Percentiles rank a stretch among this genome's conserved stretches.
Conservation (phyloP, 345 rosid species). For the Hevea brasiliensis region DNA sequence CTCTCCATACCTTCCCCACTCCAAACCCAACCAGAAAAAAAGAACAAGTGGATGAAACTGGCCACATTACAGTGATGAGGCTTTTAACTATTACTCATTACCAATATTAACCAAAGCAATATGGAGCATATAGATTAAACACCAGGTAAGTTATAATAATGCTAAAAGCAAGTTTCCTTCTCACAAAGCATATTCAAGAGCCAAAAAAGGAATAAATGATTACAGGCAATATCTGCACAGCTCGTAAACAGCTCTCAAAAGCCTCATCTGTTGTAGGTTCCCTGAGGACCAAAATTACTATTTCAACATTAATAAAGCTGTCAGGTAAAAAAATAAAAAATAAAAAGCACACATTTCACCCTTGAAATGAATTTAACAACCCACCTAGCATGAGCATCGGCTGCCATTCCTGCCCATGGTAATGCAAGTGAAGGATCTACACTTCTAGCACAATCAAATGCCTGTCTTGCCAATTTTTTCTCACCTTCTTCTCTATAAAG, state of each 20-base stretch:
- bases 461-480: constrained; percentile 71
- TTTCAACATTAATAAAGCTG: constrained; percentile 20
- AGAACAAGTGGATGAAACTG: neutral
- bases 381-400: constrained; percentile 67
- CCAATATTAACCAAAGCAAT: too few relatives aligned
- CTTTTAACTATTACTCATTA: too few relatives aligned
- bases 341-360: constrained; percentile 9
- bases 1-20: too few relatives aligned
- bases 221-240: constrained; percentile 86
- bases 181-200: constrained; percentile 5
- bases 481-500: constrained; percentile 66
- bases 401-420: constrained; percentile 99
- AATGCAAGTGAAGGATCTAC: constrained; percentile 92
- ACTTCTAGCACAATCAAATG: constrained; percentile 95
- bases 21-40: too few relatives aligned
- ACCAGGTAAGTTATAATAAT: neutral
- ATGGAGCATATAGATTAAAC: too few relatives aligned
- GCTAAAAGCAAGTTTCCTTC: neutral
- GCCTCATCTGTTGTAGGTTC: constrained; percentile 64
- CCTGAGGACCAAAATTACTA: constrained; percentile 47
- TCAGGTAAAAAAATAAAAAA: constrained; percentile 1
- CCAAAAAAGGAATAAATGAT: constrained; percentile 26
- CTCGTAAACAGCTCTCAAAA: constrained; percentile 90
- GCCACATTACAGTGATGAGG: too few relatives aligned
- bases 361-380: constrained; percentile 17